Evolutionary conservation across 768 basidiomycete genomes (phyloP).

Genomic region (Sporobolomyces phaffii): DNA sequence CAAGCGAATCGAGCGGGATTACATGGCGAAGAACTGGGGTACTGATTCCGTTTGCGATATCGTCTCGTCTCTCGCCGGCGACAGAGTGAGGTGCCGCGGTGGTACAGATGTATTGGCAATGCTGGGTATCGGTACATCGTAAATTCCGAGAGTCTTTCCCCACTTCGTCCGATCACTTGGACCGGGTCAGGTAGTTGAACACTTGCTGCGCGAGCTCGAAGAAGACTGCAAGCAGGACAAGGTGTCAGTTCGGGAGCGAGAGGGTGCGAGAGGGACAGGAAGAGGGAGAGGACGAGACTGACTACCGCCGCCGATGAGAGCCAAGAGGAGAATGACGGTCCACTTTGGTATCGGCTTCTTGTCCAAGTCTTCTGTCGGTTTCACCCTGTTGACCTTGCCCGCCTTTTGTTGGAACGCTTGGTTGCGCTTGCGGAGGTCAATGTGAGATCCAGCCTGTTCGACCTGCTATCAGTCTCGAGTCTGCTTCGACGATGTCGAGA

Average conservation of each 20-base stretch:
- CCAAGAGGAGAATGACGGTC: background rate
- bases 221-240: background rate
- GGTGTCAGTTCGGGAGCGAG: too few species aligned
- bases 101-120: background rate
- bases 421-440: conserved; percentile 30
- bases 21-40: too few species aligned
- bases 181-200: conserved; percentile 8
- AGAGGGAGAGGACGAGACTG: background rate
- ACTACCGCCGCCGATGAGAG: conserved; percentile 21
- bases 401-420: conserved; percentile 23
- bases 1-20: too few species aligned
- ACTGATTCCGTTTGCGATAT: too few species aligned
- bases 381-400: conserved; percentile 25
- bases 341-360: conserved; percentile 7
- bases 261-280: background rate
- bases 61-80: too few species aligned
- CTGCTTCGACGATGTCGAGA: too few species aligned
- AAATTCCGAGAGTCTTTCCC: too few species aligned
- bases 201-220: conserved; percentile 26
- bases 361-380: background rate
- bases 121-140: too few species aligned
- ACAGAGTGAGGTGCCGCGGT: too few species aligned
- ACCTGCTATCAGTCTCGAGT: too few species aligned
- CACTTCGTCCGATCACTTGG: background rate
- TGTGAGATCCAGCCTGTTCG: conserved; percentile 27